A percentile compares a stretch with the other conserved stretches of the same genome.
These are phyloP conservation scores for Fusarium duplospermum DNA, from an alignment of 2,329 filamentous ascomycete genomes.

Conservation along the genomic window DNA sequence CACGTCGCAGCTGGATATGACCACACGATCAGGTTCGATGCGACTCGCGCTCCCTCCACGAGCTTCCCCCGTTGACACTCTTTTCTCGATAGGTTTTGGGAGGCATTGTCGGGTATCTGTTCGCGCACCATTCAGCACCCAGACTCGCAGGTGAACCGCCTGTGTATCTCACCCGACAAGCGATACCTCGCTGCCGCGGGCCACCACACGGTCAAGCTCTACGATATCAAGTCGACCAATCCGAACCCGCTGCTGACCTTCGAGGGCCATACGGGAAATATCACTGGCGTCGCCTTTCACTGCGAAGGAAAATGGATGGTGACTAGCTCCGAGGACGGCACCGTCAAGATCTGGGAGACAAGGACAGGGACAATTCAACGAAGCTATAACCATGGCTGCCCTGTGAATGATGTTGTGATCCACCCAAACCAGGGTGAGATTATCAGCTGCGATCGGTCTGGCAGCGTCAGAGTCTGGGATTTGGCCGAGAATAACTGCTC, in stretches of 20 bases:
- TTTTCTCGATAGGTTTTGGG: slow-evolving; percentile 81
- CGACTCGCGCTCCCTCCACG: slow-evolving; percentile 18
- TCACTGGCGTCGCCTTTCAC: slow-evolving; percentile 97
- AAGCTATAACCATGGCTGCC: slow-evolving; percentile 89
- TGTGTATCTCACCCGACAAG: slow-evolving; percentile 98
- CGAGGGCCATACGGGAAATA: slow-evolving; percentile 94
- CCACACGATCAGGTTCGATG: slow-evolving; percentile 68
- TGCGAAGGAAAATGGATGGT: slow-evolving; percentile 99
- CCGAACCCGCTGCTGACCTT: slow-evolving; percentile 93
- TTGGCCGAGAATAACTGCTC: slow-evolving; percentile 96
- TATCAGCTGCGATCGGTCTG: slow-evolving; percentile 93
- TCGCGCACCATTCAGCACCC: slow-evolving; percentile 98
- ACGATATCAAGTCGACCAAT: slow-evolving; percentile 98
- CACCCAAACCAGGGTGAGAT: slow-evolving; percentile 99
- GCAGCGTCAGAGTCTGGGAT: slow-evolving; percentile 96
- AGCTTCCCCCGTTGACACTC: slow-evolving; percentile 25
- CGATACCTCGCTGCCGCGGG: slow-evolving; percentile 88
- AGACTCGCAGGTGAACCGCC: slow-evolving; percentile 97
- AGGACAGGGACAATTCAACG: slow-evolving; percentile 86
- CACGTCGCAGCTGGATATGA: slow-evolving; percentile 66
- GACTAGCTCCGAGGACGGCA: slow-evolving; percentile 95
- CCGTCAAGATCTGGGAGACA: slow-evolving; percentile 97
- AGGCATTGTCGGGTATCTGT: slow-evolving; percentile 96
- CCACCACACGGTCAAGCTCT: slow-evolving; percentile 91
- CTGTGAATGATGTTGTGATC: slow-evolving; percentile 98